Evolutionary conservation across 192 early-diverging fungal species (phyloP), one percentile per base, ranked within the genome.

Genomic region (Thoreauomyces humboldtii): DNA sequence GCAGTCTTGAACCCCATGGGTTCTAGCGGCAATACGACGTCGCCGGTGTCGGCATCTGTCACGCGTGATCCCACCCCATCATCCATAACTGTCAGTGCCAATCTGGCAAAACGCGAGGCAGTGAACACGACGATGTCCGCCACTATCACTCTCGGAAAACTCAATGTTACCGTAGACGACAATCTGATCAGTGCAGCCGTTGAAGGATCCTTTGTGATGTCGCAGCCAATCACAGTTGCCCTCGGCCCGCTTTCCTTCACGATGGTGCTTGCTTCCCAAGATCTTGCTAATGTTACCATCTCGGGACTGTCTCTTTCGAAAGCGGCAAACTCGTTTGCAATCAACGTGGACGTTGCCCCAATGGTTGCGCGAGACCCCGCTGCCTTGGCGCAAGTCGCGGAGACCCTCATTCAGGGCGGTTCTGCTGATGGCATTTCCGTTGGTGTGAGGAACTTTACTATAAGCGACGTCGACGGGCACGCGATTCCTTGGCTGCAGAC

Each of bases 201-300:
- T 5, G 31, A 22, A 27, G 60, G 60, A 21, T 24, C 60, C 4
- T 61, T 61, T 32, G 27, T 21, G 7, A 45, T 22, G 7, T 19
- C 41, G 14, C 60, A 61, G 45, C 60, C 60, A 1, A 61, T 61
- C 9, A 43, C 28, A 15, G 35, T 61, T 17, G n/a, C 60, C 45
- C 60, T 61, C 27, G 60, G 45, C 15, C 41, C 60, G 0, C 12
- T 61, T 12, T 61, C 60, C 14, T 32, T 48, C 31, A 48, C 43
- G 21, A 47, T 45, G 25, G 31, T 32, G 22, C 43, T 61, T 5
- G 19, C 44, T 17, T 28, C 60, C 25, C 33, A 41, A 28, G 35
- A 34, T 4, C 2, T 61, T 11, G 60, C 43, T 12, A 21, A 17
- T 5, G 32, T 61, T 0, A 47, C 43, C 7, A 19, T 61, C 14